A percentile compares a stretch with the other conserved stretches of the same genome.
Evolutionary conservation across 441 rosid genomes (phyloP).

Genomic region (Erodium chrysanthum): DNA sequence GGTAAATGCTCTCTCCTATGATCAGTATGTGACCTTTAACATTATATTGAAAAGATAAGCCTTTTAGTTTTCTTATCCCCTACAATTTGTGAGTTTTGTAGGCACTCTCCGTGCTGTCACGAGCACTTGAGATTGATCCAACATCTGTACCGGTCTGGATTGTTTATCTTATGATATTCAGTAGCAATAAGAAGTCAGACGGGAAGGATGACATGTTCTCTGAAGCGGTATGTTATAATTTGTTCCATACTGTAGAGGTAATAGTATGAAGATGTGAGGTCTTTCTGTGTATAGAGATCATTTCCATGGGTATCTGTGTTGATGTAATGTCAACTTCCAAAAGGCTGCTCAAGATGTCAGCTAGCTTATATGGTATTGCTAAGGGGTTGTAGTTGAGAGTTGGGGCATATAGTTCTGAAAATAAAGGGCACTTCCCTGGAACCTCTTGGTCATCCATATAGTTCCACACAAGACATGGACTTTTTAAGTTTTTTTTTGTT

Average conservation of each 20-base stretch:
- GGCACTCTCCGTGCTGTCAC: conserved; percentile 70
- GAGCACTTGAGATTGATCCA: conserved; percentile 68
- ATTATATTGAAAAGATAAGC: conserved; percentile 1
- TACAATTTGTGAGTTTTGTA: conserved; percentile 32
- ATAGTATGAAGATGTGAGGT: conserved; percentile 11
- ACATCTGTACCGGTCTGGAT: conserved; percentile 77
- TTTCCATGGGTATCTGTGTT: not conserved
- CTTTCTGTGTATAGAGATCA: conserved; percentile 20
- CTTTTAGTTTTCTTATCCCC: conserved; percentile 17
- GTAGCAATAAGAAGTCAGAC: conserved; percentile 33
- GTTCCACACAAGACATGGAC: not conserved
- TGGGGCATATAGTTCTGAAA: no score
- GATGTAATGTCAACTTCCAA: conserved; percentile 5
- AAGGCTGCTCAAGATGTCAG: not conserved
- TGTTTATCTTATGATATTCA: conserved; percentile 58
- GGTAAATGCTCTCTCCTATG: conserved; percentile 36
- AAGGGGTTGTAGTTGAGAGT: no score
- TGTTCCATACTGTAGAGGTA: conserved; percentile 13
- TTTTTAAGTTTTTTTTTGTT: not conserved
- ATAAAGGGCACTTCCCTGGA: no score
- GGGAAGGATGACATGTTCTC: conserved; percentile 62
- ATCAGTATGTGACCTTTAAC: conserved; percentile 10
- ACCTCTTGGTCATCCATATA: no score
- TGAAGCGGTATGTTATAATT: conserved; percentile 53
- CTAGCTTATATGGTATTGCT: no score